These are phyloP conservation scores for Tulasnella sp. DNA, from an alignment of 768 basidiomycete species.

Conservation along the genomic window DNA sequence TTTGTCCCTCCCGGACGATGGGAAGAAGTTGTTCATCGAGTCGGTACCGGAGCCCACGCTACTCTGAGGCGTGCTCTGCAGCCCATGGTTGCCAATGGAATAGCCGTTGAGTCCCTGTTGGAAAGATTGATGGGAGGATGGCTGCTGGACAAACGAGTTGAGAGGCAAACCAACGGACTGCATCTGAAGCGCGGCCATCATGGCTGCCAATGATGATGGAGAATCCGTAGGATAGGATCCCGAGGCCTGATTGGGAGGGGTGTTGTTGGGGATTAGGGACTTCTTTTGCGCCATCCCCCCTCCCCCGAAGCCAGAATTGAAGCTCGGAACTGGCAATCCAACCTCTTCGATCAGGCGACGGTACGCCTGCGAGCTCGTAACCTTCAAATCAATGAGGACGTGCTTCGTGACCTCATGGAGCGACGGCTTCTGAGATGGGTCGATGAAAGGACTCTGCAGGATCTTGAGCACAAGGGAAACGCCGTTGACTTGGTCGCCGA, in stretches of 20 bases:
- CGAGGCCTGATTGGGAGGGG: slow-evolving; percentile 64
- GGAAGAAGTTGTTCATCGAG: slow-evolving; percentile 34
- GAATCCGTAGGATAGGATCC: slow-evolving; percentile 67
- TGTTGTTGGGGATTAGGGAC: slow-evolving; percentile 32
- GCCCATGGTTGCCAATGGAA: background rate
- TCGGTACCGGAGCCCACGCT: slow-evolving; percentile 36
- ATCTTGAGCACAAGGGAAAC: slow-evolving; percentile 90
- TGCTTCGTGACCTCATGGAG: slow-evolving; percentile 83
- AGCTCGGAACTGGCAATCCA: slow-evolving; percentile 39
- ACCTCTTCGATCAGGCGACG: slow-evolving; percentile 33
- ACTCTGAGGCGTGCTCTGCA: slow-evolving; percentile 21
- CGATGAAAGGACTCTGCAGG: slow-evolving; percentile 75
- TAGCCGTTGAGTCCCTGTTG: slow-evolving; percentile 7
- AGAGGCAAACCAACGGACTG: slow-evolving; percentile 30
- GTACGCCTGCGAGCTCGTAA: slow-evolving; percentile 41
- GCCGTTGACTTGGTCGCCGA: slow-evolving; percentile 94
- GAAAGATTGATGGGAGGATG: background rate
- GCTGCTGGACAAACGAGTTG: slow-evolving; percentile 3
- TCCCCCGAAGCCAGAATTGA: slow-evolving; percentile 64
- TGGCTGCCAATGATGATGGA: slow-evolving; percentile 67
- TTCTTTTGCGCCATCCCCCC: background rate
- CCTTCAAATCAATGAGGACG: slow-evolving; percentile 83
- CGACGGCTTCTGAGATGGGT: slow-evolving; percentile 51
- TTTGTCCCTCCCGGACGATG: background rate
- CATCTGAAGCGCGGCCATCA: slow-evolving; percentile 91